Base-by-base conservation (phyloP, 805 yeast species). In the Starmerella etchellsii region DNA sequence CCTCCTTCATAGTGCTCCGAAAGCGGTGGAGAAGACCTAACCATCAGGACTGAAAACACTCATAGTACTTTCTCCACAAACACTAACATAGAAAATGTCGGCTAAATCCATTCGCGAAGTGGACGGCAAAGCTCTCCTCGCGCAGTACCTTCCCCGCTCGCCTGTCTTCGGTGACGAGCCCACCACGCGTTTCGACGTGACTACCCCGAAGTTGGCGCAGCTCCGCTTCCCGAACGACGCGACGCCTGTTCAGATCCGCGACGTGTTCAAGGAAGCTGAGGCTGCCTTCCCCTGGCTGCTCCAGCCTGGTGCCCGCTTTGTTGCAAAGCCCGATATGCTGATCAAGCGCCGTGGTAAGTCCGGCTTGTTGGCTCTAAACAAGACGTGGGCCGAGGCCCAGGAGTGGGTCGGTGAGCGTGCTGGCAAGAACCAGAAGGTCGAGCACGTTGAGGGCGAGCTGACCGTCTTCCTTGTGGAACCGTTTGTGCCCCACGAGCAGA, bases 281-380 rank as follows among this genome's bases (percentile, higher is more conserved):
- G 34, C 48, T 44, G 52, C 58, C 32, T 65, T 56, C 60, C 67
- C 70, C 16, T 65, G 70, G 68, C 53, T 65, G 37, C 49, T 49
- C 3, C 54, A 51, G 37, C 40, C 54, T 18, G 65, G 60, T 15
- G 63, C 66, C 26, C 54, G 54, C 48, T 64, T 66, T 40, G 70
- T 65, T 27, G 70, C 68, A 39, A 65, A 65, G 57, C 70, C 70
- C 19, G 70, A 65, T 43, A 68, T 64, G 54, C 58, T 65, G 44
- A 65, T 65, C 57, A 65, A 65, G 61, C 62, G 70, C 40, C 62
- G 70, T 31, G 70, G 70, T 29, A 65, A 65, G 57, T 53, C 65
- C 10, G 70, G 70, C 3, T 58, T 65, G 32, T 57, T 65, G 31
- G 66, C 66, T 6, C 59, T 65, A 25, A 65, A 65, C 56, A 62